phyloP scores from a whole-genome alignment of 169 alveolate species.

The Eimeria sp. region DNA sequence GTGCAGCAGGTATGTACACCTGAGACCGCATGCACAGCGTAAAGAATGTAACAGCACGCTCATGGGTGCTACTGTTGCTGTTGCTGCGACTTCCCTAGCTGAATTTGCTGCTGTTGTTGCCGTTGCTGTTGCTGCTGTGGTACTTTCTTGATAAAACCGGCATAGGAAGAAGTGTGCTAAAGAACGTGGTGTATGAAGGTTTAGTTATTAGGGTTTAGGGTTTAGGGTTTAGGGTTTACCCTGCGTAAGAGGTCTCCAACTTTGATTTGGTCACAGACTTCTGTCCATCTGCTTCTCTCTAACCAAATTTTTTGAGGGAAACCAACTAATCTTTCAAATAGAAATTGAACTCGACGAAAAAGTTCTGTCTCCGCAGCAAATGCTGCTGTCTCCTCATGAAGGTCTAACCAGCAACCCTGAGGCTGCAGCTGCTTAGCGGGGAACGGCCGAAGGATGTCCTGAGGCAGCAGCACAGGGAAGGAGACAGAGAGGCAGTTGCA shows the following conservation, averaged over 20 bases:
- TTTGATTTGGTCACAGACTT: slow-evolving; percentile 52
- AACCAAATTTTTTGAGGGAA: slow-evolving; percentile 53
- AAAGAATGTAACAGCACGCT: not conserved
- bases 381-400: slow-evolving; percentile 9
- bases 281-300: slow-evolving; percentile 57
- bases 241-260: slow-evolving; percentile 57
- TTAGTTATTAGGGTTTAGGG: not conserved
- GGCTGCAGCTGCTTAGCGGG: slow-evolving; percentile 54
- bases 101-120: too few species aligned
- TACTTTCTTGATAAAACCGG: too few species aligned
- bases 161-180: too few species aligned
- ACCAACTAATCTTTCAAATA: slow-evolving; percentile 62
- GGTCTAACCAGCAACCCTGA: slow-evolving; percentile 81
- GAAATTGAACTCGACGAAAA: slow-evolving; percentile 40
- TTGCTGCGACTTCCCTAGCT: too few species aligned
- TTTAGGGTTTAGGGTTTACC: slow-evolving; percentile 40
- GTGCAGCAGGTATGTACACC: slow-evolving; percentile 4
- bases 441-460: slow-evolving; percentile 80
- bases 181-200: not conserved
- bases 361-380: slow-evolving; percentile 15
- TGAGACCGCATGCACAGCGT: not conserved
- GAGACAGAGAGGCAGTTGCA: not conserved
- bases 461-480: not conserved
- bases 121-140: too few species aligned
- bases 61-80: not conserved